Percentiles rank a stretch among this genome's conserved stretches.
Conservation (phyloP, 345 rosid genomes). For the Brassica cretica region DNA sequence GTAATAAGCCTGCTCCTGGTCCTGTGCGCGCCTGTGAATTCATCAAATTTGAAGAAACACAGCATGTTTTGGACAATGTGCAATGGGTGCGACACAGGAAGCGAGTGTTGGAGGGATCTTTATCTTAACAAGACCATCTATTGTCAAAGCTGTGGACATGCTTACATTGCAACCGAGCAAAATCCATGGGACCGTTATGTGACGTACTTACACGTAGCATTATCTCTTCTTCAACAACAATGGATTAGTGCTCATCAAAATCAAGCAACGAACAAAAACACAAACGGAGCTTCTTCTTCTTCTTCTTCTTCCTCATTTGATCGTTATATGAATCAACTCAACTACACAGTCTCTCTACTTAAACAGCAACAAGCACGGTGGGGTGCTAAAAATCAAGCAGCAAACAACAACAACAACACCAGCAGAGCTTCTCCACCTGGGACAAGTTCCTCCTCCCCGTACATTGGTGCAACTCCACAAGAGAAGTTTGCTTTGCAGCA, state of each 20-base stretch:
- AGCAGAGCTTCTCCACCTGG: neutral
- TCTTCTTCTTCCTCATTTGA: neutral
- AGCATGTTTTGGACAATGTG: conserved; percentile 65
- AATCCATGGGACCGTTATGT: neutral
- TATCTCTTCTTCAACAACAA: neutral
- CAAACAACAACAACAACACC: neutral
- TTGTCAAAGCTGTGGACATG: neutral
- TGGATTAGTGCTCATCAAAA: neutral
- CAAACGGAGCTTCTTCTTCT: conserved; percentile 4
- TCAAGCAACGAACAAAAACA: conserved; percentile 22
- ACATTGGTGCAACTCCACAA: neutral
- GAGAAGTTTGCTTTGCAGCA: neutral
- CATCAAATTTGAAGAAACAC: conserved; percentile 9
- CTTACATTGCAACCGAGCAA: neutral
- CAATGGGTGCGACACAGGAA: conserved; percentile 11
- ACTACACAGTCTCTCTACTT: neutral
- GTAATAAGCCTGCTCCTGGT: neutral
- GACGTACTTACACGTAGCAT: neutral
- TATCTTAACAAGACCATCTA: neutral
- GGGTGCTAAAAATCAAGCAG: neutral
- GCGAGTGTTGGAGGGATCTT: neutral
- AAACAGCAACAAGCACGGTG: neutral
- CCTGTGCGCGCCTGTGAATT: neutral
- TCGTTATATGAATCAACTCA: neutral
- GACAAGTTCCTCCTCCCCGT: neutral